Evolutionary conservation across 1,139 yeast genomes (phyloP), one percentile per base, ranked within the genome.

Genomic region (Diutina neorugosa): DNA sequence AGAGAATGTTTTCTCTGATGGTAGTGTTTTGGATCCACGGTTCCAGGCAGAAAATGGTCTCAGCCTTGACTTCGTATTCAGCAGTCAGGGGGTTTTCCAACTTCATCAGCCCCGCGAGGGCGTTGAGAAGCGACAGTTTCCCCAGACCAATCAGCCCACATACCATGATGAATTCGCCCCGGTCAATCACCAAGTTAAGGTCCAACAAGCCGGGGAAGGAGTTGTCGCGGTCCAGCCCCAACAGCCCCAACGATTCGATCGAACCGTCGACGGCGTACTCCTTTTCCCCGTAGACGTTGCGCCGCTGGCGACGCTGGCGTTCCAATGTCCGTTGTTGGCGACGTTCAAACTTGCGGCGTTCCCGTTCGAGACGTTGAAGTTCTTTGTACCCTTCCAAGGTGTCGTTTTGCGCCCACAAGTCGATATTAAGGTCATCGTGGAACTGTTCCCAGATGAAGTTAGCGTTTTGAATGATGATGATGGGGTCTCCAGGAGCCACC

Each of bases 111-210:
- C 76, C 76, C 4, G 83, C 70, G 50, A 85, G 65, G 0, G 89
- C 87, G 54, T 74, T 69, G 41, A 85, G 68, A 47, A 85, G 66
- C 1, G 88, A 81, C 0, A 87, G 71, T 60, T 85, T 85, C 42
- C 93, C 93, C 0, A 86, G 71, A 2, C 91, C 93, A 59, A 84
- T 46, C 21, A 27, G 20, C 50, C 50, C 50, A 16, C 50, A 46
- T n/a, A 46, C 40, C 50, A 46, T 46, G 37, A 46, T 21, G 50
- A 46, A 46, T 20, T 46, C 50, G 16, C 50, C 50, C n/a, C 40
- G 20, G 19, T 25, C 27, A 50, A 84, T 66, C 0, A 61, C 51
- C 16, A 84, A 60, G 56, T 76, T 64, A 44, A 82, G 63, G 21
- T 46, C 40, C 16, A 46, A 27, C 14, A 46, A 27, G 41, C 50